These are phyloP conservation scores for Chloris gayana DNA, from an alignment of 176 grass and related monocot genomes.

Conservation along the genomic window DNA sequence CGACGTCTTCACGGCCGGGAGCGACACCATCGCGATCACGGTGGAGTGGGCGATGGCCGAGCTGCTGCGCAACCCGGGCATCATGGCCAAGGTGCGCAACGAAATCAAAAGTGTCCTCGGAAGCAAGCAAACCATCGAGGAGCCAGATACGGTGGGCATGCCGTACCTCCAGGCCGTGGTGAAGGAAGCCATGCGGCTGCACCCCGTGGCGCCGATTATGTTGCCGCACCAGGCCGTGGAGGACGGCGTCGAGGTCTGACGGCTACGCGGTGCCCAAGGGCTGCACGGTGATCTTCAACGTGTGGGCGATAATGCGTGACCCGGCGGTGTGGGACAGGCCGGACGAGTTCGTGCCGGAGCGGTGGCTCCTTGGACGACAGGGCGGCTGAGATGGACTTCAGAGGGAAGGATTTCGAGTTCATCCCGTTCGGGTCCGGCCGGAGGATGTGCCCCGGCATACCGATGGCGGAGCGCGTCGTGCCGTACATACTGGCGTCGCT, in stretches of 20 bases:
- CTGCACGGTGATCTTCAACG: slow-evolving; percentile 30
- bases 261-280: slow-evolving; percentile 42
- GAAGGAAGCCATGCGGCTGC: no score
- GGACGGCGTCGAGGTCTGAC: slow-evolving; percentile 19
- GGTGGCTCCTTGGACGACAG: slow-evolving; percentile 33
- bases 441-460: slow-evolving; percentile 43
- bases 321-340: slow-evolving; percentile 40
- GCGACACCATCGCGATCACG: no score
- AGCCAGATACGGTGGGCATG: no score
- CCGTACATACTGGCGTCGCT: slow-evolving; percentile 36
- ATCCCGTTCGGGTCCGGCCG: slow-evolving; percentile 50
- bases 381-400: neutral
- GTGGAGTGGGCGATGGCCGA: no score
- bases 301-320: slow-evolving; percentile 44
- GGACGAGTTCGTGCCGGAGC: slow-evolving; percentile 46
- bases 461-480: slow-evolving; percentile 41
- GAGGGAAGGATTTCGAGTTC: slow-evolving; percentile 35
- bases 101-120: no score
- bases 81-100: no score
- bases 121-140: no score
- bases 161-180: no score
- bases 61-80: no score
- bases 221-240: no score
- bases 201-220: no score
- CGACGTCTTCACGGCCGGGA: no score